A percentile compares a stretch with the other conserved stretches of the same genome.
These are phyloP conservation scores for Blakeslea trispora DNA, from an alignment of 371 early-diverging fungal genomes.

Conservation along the genomic window DNA sequence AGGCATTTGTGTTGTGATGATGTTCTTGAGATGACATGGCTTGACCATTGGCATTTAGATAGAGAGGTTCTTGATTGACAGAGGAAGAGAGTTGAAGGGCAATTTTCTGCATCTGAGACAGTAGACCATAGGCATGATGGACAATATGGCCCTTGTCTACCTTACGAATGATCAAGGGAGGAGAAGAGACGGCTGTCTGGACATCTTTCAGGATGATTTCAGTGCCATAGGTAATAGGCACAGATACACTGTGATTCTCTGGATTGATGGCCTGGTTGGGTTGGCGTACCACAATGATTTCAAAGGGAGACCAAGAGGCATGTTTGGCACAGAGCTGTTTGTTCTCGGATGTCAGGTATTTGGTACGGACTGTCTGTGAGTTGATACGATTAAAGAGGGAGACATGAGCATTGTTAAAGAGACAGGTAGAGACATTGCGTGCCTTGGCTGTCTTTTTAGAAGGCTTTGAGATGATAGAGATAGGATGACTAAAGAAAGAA, in stretches of 20 bases:
- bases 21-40: slow-evolving; percentile 20
- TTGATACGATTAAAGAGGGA: slow-evolving; percentile 84
- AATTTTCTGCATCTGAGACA: slow-evolving; percentile 88
- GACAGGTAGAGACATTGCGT: slow-evolving; percentile 74
- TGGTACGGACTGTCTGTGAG: slow-evolving; percentile 87
- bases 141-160: slow-evolving; percentile 76
- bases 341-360: slow-evolving; percentile 65
- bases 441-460: slow-evolving; percentile 85
- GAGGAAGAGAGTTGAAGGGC: slow-evolving; percentile 63
- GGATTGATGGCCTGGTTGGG: slow-evolving; percentile 43
- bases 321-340: slow-evolving; percentile 72
- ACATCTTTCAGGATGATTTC: slow-evolving; percentile 74
- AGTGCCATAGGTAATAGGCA: slow-evolving; percentile 75
- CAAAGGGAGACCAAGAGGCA: slow-evolving; percentile 79
- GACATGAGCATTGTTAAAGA: slow-evolving; percentile 67
- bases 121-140: slow-evolving; percentile 64
- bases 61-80: slow-evolving; percentile 30
- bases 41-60: slow-evolving; percentile 39
- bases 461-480: slow-evolving; percentile 86
- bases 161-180: slow-evolving; percentile 76
- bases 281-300: slow-evolving; percentile 61
- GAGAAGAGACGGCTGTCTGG: slow-evolving; percentile 65
- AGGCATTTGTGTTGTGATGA: slow-evolving; percentile 29
- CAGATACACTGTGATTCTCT: slow-evolving; percentile 27
- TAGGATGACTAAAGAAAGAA: slow-evolving; percentile 68